phyloP scores from a whole-genome alignment of 176 grass and related monocot species.

The Miscanthus lutarioriparius region DNA sequence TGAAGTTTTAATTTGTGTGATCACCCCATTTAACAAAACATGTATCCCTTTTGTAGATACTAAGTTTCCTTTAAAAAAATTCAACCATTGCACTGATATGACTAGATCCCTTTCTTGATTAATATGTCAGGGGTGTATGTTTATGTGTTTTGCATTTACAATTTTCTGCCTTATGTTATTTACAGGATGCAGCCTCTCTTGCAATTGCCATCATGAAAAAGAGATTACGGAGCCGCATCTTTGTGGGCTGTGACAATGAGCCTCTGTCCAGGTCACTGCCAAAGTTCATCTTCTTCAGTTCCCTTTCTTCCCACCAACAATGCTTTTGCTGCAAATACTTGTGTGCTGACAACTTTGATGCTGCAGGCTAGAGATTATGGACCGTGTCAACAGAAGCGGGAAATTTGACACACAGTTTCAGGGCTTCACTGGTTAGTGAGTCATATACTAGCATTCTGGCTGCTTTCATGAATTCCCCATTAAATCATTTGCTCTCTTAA shows the following conservation, averaged over 20 bases:
- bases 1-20: background rate
- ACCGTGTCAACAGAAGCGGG: constrained; percentile 63
- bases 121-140: background rate
- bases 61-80: background rate
- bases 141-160: constrained; percentile 6
- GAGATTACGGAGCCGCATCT: constrained; percentile 31
- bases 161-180: background rate
- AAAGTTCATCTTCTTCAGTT: constrained; percentile 21
- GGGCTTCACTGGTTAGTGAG: constrained; percentile 62
- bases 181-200: constrained; percentile 65
- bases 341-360: constrained; percentile 15
- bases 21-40: background rate
- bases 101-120: background rate
- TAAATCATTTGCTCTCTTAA: background rate
- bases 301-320: background rate
- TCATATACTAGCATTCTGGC: background rate
- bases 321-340: background rate
- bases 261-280: constrained; percentile 49
- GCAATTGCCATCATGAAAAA: constrained; percentile 61
- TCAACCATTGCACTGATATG: background rate
- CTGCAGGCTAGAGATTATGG: constrained; percentile 86
- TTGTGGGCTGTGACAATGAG: constrained; percentile 61
- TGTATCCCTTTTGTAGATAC: background rate
- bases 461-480: background rate
- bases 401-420: constrained; percentile 68